Evolutionary conservation across 2,329 filamentous ascomycete species (phyloP), one percentile per base, ranked within the genome.

Genomic region (Biscogniauxia sp.): DNA sequence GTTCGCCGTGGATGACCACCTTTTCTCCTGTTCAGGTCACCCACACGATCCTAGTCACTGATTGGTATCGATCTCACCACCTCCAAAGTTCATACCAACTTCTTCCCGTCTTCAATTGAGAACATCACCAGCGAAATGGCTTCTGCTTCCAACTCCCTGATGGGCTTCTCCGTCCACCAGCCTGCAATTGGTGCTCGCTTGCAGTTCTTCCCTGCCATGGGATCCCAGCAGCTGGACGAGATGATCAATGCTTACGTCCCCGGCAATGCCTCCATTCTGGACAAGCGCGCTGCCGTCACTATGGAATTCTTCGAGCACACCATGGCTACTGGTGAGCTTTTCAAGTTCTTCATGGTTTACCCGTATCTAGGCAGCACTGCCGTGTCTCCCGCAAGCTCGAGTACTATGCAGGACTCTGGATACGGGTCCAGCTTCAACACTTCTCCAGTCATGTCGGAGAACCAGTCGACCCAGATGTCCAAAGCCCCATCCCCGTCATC

Each of bases 131-230:
- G 60, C 63, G 60, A 53, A 59, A 74, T 77, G 73, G 69, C 74
- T 50, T 75, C 76, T 23, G 23, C 23, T 53, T 59, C 69, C 64
- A 68, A 66, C 61, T 67, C 73, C 64, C 68, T 76, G 45, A 73
- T 80, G 75, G 83, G 83, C 59, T 87, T 87, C 73, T 85, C 84
- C 61, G 79, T 88, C 72, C 85, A 81, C 70, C 86, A 88, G 77
- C 79, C 84, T 51, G 73, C 78, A 54, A 77, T 85, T 58, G 85
- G 85, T 56, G 79, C 81, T 54, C 75, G 81, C 62, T 78, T 88
- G 59, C 78, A 92, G 75, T 87, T 92, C 82, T 75, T 87, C 73
- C 82, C 91, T 77, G 77, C 88, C 69, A 77, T 92, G 75, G 78
- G 88, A 71, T 79, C 82, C 62, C 68, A 83, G 75, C 82, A 91